Conservation (phyloP, 2,329 filamentous ascomycete species). For the Diplodia mutila region DNA sequence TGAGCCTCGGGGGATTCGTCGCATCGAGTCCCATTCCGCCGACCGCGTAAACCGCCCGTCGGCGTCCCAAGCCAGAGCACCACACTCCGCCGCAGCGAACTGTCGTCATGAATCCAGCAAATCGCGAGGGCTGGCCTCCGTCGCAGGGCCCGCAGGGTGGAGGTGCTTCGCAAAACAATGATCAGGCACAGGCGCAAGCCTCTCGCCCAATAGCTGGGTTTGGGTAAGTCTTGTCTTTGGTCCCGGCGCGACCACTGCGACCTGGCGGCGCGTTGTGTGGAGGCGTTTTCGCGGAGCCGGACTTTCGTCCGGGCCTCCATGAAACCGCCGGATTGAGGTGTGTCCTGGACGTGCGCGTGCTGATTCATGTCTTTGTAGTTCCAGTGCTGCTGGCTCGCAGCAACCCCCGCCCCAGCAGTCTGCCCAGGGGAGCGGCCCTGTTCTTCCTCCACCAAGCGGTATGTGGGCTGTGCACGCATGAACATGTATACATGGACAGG, state of each 20-base stretch:
- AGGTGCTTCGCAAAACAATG: conserved; percentile 49
- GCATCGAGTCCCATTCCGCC: conserved; percentile 11
- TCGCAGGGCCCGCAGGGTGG: conserved; percentile 54
- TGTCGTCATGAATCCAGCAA: conserved; percentile 43
- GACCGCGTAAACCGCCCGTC: neutral
- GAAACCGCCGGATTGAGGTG: neutral
- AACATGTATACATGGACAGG: neutral
- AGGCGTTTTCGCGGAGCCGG: neutral
- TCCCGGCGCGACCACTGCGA: neutral
- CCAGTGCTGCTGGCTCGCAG: conserved; percentile 38
- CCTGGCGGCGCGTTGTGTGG: neutral
- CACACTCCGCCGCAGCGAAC: conserved; percentile 1
- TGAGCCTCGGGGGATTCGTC: conserved; percentile 4
- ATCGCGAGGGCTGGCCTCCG: conserved; percentile 47
- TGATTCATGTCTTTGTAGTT: conserved; percentile 29
- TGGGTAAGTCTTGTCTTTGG: conserved; percentile 33
- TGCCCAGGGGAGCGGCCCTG: conserved; percentile 41
- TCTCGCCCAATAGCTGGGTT: conserved; percentile 41
- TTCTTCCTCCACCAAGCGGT: conserved; percentile 47
- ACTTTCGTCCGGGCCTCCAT: neutral
- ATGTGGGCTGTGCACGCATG: conserved; percentile 26
- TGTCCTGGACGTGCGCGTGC: neutral
- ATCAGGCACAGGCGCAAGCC: conserved; percentile 39
- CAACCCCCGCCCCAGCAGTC: conserved; percentile 40
- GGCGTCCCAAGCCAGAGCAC: neutral